A percentile compares a stretch with the other conserved stretches of the same genome.
These are phyloP conservation scores for Penicillium paxilli DNA, from an alignment of 495 filamentous ascomycete genomes.

Conservation along the genomic window DNA sequence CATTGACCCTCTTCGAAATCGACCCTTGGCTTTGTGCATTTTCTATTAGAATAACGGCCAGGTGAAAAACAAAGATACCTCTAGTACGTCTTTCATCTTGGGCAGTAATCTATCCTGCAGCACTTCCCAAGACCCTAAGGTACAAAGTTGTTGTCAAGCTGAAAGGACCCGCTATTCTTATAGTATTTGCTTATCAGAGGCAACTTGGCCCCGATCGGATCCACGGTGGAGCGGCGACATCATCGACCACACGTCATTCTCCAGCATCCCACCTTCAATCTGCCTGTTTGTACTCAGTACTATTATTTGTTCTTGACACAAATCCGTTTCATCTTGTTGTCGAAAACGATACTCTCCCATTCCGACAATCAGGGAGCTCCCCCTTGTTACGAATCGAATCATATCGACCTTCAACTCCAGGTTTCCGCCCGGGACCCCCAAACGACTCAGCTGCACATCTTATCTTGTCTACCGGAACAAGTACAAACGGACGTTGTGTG, in stretches of 20 bases:
- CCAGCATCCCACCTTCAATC: slow-evolving; percentile 13
- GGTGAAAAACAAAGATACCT: too few species aligned
- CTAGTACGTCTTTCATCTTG: too few species aligned
- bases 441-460: not conserved
- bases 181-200: slow-evolving; percentile 27
- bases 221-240: slow-evolving; percentile 36
- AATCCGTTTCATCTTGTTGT: not conserved
- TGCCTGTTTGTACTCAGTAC: not conserved
- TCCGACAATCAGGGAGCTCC: slow-evolving; percentile 1
- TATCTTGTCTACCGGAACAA: not conserved
- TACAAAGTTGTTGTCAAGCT: too few species aligned
- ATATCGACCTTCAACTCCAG: not conserved
- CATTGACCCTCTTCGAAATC: not conserved
- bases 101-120: too few species aligned
- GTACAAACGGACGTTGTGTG: not conserved
- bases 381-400: not conserved
- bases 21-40: too few species aligned
- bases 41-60: too few species aligned
- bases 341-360: slow-evolving; percentile 8
- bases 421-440: too few species aligned
- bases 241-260: slow-evolving; percentile 16
- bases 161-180: not conserved
- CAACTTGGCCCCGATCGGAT: slow-evolving; percentile 7
- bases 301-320: not conserved
- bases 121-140: too few species aligned